A percentile compares a stretch with the other conserved stretches of the same genome.
Conservation (phyloP, 1,284 basidiomycete genomes). For the Ceratobasidium sp. region DNA sequence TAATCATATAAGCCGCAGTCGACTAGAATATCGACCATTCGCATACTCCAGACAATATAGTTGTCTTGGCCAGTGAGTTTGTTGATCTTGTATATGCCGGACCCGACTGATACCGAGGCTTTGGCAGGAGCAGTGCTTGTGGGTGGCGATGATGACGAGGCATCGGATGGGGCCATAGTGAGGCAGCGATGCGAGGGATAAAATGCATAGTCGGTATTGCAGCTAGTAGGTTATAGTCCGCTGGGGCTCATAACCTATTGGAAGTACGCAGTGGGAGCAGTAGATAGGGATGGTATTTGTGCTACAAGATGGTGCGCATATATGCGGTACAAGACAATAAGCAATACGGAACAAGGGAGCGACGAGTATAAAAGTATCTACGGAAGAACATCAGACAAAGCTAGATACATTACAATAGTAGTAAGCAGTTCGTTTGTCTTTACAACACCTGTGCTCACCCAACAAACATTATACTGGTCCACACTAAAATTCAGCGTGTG, state of each 20-base stretch:
- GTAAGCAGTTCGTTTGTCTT: too few species aligned
- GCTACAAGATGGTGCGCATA: not conserved
- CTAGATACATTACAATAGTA: conserved; percentile 12
- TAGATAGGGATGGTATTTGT: not conserved
- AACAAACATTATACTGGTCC: too few species aligned
- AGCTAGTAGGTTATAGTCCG: conserved; percentile 3
- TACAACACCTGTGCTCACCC: too few species aligned
- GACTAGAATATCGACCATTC: conserved; percentile 15
- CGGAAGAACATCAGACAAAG: not conserved
- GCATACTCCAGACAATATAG: conserved; percentile 28
- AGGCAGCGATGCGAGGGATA: conserved; percentile 13
- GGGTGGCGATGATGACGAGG: not conserved
- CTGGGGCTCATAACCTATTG: conserved; percentile 35
- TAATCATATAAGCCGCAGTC: conserved; percentile 17
- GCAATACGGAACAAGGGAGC: not conserved
- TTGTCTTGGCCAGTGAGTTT: conserved; percentile 34
- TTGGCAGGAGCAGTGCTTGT: not conserved
- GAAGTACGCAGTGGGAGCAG: conserved; percentile 6
- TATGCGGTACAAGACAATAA: conserved; percentile 6
- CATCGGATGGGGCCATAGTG: not conserved
- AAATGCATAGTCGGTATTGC: conserved; percentile 13
- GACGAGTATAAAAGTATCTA: conserved; percentile 3
- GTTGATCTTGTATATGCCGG: conserved; percentile 23
- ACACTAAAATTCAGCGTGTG: too few species aligned
- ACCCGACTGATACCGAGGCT: conserved; percentile 7